A percentile compares a stretch with the other conserved stretches of the same genome.
Conservation (phyloP, 306 rosid genomes). For the Cyamopsis tetragonoloba region DNA sequence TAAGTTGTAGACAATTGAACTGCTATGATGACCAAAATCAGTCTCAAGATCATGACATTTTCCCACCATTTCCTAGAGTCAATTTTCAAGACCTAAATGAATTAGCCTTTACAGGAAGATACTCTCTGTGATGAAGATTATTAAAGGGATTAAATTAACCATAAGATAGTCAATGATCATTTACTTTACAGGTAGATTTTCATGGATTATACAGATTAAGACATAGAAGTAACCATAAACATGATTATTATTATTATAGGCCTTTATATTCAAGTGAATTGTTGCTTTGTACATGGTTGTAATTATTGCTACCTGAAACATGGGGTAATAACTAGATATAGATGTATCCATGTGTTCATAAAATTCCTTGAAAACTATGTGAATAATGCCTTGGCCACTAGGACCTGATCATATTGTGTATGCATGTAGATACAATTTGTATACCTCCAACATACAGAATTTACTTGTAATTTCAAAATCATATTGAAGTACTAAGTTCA, state of each 20-base stretch:
- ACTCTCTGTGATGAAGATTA: constrained; percentile 20
- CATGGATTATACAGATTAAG: constrained; percentile 1
- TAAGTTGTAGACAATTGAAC: constrained; percentile 20
- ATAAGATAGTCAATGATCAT: not conserved
- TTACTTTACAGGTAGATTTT: constrained; percentile 18
- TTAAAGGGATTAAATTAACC: too few species aligned
- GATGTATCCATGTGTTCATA: constrained; percentile 12
- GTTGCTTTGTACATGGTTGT: not conserved
- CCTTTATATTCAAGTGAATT: not conserved
- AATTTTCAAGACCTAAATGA: constrained; percentile 38
- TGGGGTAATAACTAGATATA: not conserved
- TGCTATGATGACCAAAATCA: constrained; percentile 31
- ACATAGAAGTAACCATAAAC: not conserved
- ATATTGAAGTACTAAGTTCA: not conserved
- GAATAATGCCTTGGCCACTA: constrained; percentile 5
- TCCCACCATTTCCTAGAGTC: constrained; percentile 29
- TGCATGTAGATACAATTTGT: constrained; percentile 17
- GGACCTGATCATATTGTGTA: constrained; percentile 9
- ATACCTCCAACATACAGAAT: constrained; percentile 14
- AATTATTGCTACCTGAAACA: constrained; percentile 11
- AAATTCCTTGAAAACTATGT: constrained; percentile 24
- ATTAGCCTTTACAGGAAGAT: constrained; percentile 33
- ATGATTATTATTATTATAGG: too few species aligned
- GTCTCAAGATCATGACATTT: constrained; percentile 30
- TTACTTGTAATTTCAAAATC: constrained; percentile 12